phyloP scores from a whole-genome alignment of 208 protist genomes.

The Lotmaria passim region DNA sequence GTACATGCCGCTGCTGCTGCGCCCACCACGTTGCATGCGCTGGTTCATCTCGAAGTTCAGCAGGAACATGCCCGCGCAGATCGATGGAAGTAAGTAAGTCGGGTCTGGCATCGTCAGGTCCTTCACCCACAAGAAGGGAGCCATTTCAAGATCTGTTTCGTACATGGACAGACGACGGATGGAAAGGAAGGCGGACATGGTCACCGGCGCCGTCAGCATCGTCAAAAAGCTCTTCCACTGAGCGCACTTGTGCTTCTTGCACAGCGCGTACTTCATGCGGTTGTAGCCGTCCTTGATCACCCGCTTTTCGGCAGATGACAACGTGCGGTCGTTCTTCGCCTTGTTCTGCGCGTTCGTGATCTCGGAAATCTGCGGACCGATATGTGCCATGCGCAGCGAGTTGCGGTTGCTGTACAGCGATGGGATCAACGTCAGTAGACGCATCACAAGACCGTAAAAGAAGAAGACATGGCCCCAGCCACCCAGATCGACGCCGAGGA shows the following conservation, averaged over 20 bases:
- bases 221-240: constrained; percentile 85
- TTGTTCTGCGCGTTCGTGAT: constrained; percentile 82
- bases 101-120: constrained; percentile 91
- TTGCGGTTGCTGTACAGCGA: constrained; percentile 88
- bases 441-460: constrained; percentile 78
- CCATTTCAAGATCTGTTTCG: constrained; percentile 84
- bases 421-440: constrained; percentile 76
- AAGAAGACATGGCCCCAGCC: constrained; percentile 87
- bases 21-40: constrained; percentile 82
- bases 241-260: constrained; percentile 81
- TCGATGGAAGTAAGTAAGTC: constrained; percentile 73
- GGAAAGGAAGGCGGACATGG: constrained; percentile 86
- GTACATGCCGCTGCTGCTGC: constrained; percentile 78
- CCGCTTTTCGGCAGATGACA: constrained; percentile 82
- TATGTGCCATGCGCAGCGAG: constrained; percentile 75
- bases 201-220: constrained; percentile 75
- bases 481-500: constrained; percentile 76
- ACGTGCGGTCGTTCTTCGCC: constrained; percentile 79
- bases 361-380: constrained; percentile 75
- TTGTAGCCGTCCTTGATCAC: constrained; percentile 89
- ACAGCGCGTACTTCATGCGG: constrained; percentile 86
- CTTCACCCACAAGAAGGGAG: constrained; percentile 82
- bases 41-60: constrained; percentile 91
- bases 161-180: constrained; percentile 84
- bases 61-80: constrained; percentile 87